Conservation (phyloP, 345 rosid species). For the Atalantia buxifolia region DNA sequence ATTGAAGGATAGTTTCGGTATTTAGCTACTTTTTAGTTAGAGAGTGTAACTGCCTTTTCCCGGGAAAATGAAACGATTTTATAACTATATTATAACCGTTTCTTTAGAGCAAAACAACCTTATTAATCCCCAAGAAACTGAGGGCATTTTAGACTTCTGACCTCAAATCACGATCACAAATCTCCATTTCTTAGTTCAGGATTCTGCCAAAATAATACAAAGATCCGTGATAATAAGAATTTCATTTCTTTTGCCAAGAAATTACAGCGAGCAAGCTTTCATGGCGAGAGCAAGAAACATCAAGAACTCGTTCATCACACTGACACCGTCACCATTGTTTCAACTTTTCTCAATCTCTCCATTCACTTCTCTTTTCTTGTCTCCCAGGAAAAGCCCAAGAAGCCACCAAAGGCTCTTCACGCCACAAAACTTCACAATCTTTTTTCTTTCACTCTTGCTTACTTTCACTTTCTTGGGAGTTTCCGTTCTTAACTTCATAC, state of each 20-base stretch:
- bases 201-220: not conserved
- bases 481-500: slow-evolving; percentile 31
- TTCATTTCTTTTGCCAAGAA: not conserved
- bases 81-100: not conserved
- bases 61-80: slow-evolving; percentile 23
- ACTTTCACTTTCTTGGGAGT: slow-evolving; percentile 47
- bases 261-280: slow-evolving; percentile 13
- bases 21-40: not conserved
- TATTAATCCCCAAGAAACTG: not conserved
- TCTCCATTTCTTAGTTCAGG: not conserved
- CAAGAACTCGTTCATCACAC: slow-evolving; percentile 38
- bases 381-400: slow-evolving; percentile 48
- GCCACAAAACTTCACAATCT: slow-evolving; percentile 22
- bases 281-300: slow-evolving; percentile 57
- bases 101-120: not conserved
- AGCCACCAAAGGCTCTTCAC: slow-evolving; percentile 25
- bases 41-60: not conserved
- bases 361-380: slow-evolving; percentile 33
- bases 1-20: not conserved
- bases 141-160: not conserved
- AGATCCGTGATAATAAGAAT: not conserved
- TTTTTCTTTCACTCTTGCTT: slow-evolving; percentile 42
- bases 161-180: not conserved
- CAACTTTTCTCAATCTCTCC: slow-evolving; percentile 35
- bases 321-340: slow-evolving; percentile 39